Evolutionary conservation across 345 rosid species (phyloP), one percentile per base, ranked within the genome.

Genomic region (Bretschneidera sinensis): DNA sequence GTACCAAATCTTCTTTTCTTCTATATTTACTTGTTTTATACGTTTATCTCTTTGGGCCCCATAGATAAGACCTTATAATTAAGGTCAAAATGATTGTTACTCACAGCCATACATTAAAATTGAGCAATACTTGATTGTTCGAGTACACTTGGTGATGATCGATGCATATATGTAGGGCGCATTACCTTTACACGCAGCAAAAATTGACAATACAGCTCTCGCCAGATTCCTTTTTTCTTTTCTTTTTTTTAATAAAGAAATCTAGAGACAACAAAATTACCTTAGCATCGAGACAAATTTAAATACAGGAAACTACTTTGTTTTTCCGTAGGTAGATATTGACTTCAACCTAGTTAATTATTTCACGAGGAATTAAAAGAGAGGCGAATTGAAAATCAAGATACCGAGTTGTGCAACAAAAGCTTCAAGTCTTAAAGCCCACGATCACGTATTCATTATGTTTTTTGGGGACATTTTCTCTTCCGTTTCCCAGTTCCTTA

Each of bases 21-120:
- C 50, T 16, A 8, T 23, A 49, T 2, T 64, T 62, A 66, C 83
- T 80, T 78, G 31, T 43, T 70, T 35, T 45, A 0, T 51, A 81
- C 71, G 76, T 66, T 62, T 51, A 45, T 55, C n/a, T 19, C 17
- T n/a, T 20, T 34, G 79, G 86, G 78, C 43, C 83, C 79, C 80
- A 23, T 15, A 2, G 13, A 31, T 53, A 57, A 74, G 71, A 66
- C 73, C 62, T 23, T 21, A 0, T 49, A 7, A 16, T 51, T 2
- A 48, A 72, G 67, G 81, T 76, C 77, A 64, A 71, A 25, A 22
- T 21, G 51, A 69, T 64, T 35, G 68, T 62, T 67, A 31, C 57
- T 70, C 70, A 51, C 53, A 50, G 10, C 65, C 54, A 60, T 28
- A 7, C 20, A 48, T 17, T 39, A 22, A 24, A 8, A 19, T 17